Evolutionary conservation across 2,329 filamentous ascomycete genomes (phyloP).

Genomic region (Claviceps sp.): DNA sequence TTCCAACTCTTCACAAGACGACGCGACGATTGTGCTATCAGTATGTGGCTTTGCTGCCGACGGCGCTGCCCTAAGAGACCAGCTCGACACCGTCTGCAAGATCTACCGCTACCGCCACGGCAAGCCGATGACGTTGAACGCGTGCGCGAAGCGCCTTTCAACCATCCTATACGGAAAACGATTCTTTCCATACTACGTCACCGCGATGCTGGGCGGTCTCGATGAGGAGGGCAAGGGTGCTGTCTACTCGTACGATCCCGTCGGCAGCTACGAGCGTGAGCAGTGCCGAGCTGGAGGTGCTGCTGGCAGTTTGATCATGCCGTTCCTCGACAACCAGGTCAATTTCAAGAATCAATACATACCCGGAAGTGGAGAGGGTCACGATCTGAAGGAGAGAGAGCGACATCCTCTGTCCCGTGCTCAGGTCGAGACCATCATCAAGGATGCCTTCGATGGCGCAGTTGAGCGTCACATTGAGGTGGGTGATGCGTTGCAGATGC

Average conservation of each 20-base stretch:
- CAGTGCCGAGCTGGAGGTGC: constrained; percentile 90
- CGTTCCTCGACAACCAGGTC: constrained; percentile 98
- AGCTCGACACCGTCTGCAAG: constrained; percentile 87
- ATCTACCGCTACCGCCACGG: constrained; percentile 98
- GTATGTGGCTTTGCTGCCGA: constrained; percentile 95
- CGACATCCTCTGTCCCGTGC: constrained; percentile 55
- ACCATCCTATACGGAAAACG: constrained; percentile 96
- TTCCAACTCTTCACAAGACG: constrained; percentile 70
- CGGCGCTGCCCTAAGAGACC: constrained; percentile 84
- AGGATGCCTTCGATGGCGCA: constrained; percentile 95
- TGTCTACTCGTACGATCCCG: constrained; percentile 94
- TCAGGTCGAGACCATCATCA: constrained; percentile 75
- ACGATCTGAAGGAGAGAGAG: constrained; percentile 61
- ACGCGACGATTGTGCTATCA: constrained; percentile 77
- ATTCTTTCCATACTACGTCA: constrained; percentile 98
- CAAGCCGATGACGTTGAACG: constrained; percentile 88
- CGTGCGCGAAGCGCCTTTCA: constrained; percentile 86
- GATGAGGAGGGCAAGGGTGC: constrained; percentile 92
- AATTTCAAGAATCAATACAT: constrained; percentile 99
- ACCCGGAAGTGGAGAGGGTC: constrained; percentile 71
- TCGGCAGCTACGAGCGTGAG: constrained; percentile 94
- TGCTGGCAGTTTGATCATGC: constrained; percentile 91
- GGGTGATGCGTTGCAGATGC: constrained; percentile 88
- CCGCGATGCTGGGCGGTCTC: constrained; percentile 83
- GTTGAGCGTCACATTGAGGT: constrained; percentile 99